Base-by-base conservation (phyloP, 306 rosid genomes). In the Rosa multiflora region DNA sequence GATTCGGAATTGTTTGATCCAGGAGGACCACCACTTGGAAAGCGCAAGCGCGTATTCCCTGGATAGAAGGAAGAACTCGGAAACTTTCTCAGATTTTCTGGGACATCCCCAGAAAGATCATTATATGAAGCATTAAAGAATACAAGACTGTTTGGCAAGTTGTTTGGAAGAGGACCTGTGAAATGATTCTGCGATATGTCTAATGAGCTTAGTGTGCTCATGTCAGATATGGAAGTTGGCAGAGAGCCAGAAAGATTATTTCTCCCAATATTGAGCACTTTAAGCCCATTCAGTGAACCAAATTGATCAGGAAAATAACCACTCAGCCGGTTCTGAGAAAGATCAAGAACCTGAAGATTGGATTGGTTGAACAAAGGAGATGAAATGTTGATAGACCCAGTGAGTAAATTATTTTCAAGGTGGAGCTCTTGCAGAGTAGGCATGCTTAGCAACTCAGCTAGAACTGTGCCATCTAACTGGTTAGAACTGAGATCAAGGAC, bases 211-310 rank as follows among this genome's bases (percentile, higher is more conserved):
- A 96, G 77, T 14, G 90, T 79, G 77, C 86, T 90, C 87, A 96
- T 75, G 74, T 75, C 91, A 18, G 92, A 82, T 80, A 91, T 81
- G 42, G 96, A 85, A 40, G 94, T 91, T 44, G 99, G 99, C 76
- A 96, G 91, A 76, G 98, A 96, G 66, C 98, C 99, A 48, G 90
- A 91, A 61, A 96, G 89, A 76, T 89, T 96, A 75, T 96, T 96
- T 82, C 94, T 91, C 39, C 96, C 98, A 76, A 96, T 91, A 73
- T 84, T 81, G 68, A 96, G 97, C 79, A 84, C 73, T 86, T 74
- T 86, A 79, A 96, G 89, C 75, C 81, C 83, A 69, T 84, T 79
- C 77, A 94, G 82, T 6, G 94, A 90, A 46, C 89, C 83, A 72
- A 96, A 89, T 51, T 87, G 83, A 80, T 91, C 94, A 10, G 98